phyloP scores from a whole-genome alignment of 2,329 filamentous ascomycete species.

The Diaporthe ilicicola region DNA sequence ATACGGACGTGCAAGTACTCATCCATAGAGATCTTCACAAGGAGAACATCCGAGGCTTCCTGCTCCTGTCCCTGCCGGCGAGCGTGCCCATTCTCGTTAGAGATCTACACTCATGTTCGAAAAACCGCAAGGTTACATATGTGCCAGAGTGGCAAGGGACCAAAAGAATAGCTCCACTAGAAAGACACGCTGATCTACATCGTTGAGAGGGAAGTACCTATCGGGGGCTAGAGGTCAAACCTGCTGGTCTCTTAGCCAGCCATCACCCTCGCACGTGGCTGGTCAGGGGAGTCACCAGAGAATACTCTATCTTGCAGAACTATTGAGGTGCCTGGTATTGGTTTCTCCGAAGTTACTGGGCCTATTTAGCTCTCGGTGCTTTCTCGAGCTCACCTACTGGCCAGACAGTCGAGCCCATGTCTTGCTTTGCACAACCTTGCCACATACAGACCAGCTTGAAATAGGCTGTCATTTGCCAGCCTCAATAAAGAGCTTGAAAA shows the following conservation, averaged over 20 bases:
- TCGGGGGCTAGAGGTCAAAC: not conserved
- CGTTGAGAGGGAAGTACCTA: no score
- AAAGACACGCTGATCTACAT: not conserved
- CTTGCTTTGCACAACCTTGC: conserved; percentile 11
- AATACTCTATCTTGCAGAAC: not conserved
- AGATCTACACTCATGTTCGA: no score
- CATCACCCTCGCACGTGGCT: not conserved
- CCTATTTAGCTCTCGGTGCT: not conserved
- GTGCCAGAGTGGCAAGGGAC: not conserved
- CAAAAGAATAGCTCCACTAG: not conserved
- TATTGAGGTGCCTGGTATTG: not conserved
- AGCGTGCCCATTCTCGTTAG: not conserved
- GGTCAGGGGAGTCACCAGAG: not conserved
- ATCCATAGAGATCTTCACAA: not conserved
- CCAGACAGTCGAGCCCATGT: conserved; percentile 18
- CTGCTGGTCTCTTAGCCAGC: not conserved
- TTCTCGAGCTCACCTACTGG: conserved; percentile 9
- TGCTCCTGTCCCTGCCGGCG: not conserved
- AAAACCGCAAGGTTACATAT: no score
- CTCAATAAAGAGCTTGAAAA: not conserved
- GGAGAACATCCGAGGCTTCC: not conserved
- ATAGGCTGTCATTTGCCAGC: conserved; percentile 28
- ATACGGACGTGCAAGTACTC: not conserved
- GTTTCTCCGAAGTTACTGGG: not conserved
- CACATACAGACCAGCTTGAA: not conserved